phyloP scores from a whole-genome alignment of 805 yeast genomes.

The Candida morakotiae region DNA sequence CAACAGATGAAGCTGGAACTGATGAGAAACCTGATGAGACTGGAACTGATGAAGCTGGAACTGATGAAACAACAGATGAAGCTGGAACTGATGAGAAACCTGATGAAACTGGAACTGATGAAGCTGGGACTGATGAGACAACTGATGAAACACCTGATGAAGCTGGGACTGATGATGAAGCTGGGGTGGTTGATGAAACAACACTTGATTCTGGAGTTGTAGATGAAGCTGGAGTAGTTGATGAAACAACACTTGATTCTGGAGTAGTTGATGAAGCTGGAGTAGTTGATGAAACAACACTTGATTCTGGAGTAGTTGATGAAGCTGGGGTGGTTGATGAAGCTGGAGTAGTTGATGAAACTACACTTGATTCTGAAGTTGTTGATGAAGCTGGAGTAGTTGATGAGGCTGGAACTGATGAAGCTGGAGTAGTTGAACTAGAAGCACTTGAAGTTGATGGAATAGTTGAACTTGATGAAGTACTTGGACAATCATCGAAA shows the following conservation, averaged over 20 bases:
- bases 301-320: slow-evolving; percentile 2
- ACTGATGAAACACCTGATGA: slow-evolving; percentile 3
- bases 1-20: slow-evolving; percentile 1
- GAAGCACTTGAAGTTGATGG: slow-evolving; percentile 3
- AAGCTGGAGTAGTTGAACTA: neutral
- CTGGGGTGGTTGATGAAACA: slow-evolving; percentile 1
- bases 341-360: slow-evolving; percentile 2
- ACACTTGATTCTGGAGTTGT: slow-evolving; percentile 4
- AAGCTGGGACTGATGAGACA: slow-evolving; percentile 1
- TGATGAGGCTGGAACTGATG: neutral
- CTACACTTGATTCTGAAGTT: neutral
- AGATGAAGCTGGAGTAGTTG: neutral
- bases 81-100: neutral
- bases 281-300: slow-evolving; percentile 3
- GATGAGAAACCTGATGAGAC: slow-evolving; percentile 1
- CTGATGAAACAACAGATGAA: neutral
- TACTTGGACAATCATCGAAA: slow-evolving; percentile 2
- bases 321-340: neutral
- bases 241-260: slow-evolving; percentile 1
- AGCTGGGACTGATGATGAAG: neutral
- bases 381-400: slow-evolving; percentile 4
- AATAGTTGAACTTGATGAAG: neutral
- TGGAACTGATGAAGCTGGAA: neutral
- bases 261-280: slow-evolving; percentile 1
- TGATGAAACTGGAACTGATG: slow-evolving; percentile 10